Evolutionary conservation across 768 basidiomycete species (phyloP), one percentile per base, ranked within the genome.

Genomic region (Lentinula lateritia): DNA sequence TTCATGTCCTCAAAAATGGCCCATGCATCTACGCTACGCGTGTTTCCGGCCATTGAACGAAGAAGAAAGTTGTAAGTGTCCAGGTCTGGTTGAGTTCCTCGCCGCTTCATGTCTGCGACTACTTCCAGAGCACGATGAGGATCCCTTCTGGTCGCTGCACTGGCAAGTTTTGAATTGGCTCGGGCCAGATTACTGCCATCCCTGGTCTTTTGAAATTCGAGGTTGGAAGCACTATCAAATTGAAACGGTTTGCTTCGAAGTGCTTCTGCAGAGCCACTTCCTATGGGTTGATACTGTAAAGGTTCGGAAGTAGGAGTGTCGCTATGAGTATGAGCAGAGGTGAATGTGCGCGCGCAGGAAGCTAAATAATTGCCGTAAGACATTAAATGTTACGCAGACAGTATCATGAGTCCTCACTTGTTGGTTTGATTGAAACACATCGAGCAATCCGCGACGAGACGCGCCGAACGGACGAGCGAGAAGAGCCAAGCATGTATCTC

Each of bases 1-100:
- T 77, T 56, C 88, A 92, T 90, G 69, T 92, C 89, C 39, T 88
- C 86, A 34, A 88, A 72, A 58, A 89, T 79, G 16, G 87, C 89
- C 76, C 80, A 81, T 4, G 86, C 80, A 62, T 89, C 84, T 34
- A 79, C 65, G 68, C 75, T 75, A 8, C 78, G 66, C 5, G 73
- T 75, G 41, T 80, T 74, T 6, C 68, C 64, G 0, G 81, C 76
- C 59, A 84, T 77, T 41, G 82, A 78, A 3, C 74, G 68, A 38
- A 92, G 74, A 3, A 93, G 72, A 3, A 75, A 70, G 62, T 85
- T 81, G 69, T 92, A 92, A 0, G 83, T 80, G 38, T 72, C 65
- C 15, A 79, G 39, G 64, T 86, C 79, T 0, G 91, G 90, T n/a
- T 65, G 43, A 10, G 89, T 69, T 18, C 77, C 75, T 12, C 76